Conservation (phyloP, 257 asterid genomes). For the Nicotiana obtusifolia region DNA sequence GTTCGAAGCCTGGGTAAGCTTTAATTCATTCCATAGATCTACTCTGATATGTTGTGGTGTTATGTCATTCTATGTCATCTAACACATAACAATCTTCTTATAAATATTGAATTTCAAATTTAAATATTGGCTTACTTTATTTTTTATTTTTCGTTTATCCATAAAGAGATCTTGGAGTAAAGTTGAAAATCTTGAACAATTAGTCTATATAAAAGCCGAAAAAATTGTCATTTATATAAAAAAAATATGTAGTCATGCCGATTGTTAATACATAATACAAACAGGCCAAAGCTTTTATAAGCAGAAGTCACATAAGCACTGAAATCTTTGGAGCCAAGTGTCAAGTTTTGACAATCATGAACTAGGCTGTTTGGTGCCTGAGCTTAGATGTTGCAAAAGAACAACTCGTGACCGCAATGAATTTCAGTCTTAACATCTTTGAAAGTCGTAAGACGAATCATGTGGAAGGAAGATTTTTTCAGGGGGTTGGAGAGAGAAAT, state of each 20-base stretch:
- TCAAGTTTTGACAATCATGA: neutral
- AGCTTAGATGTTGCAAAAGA: neutral
- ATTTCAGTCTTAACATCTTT: neutral
- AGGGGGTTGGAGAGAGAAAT: neutral
- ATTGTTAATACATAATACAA: neutral
- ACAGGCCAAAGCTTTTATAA: neutral
- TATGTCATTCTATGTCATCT: neutral
- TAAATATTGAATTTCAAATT: neutral
- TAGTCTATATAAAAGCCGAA: neutral
- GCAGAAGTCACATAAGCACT: neutral
- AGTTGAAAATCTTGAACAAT: neutral
- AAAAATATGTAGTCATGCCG: neutral
- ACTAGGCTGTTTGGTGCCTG: neutral
- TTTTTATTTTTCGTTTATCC: neutral
- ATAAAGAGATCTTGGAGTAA: neutral
- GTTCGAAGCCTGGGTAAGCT: slow-evolving; percentile 87
- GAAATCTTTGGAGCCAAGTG: neutral
- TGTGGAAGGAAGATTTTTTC: neutral
- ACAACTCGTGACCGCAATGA: neutral
- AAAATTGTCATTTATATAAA: neutral
- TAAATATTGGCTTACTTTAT: neutral
- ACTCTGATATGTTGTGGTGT: neutral
- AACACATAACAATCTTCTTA: neutral
- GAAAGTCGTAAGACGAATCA: neutral
- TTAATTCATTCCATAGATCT: neutral